Base-by-base conservation (phyloP, 306 rosid genomes). In the Datisca glomerata region DNA sequence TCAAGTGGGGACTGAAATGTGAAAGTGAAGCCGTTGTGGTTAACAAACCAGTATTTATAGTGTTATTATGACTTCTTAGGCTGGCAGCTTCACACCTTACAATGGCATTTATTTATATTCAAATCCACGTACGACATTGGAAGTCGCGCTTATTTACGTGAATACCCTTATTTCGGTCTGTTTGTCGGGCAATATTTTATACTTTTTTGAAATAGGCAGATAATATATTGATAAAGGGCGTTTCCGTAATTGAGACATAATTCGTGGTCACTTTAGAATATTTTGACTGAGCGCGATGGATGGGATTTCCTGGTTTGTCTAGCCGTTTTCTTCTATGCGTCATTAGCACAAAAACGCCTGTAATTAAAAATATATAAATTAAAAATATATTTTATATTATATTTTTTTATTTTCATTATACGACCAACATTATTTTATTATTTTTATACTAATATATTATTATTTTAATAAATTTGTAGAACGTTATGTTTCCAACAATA, bases 151-250 rank as follows among this genome's bases (percentile, higher is more conserved):
- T 8, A 21, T 22, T 63, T 45, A 55, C 68, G 18, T 8, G 18
- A 19, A 32, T 28, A 8, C 57, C 71, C 59, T 53, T 60, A 32
- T 60, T 64, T 70, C 65, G 68, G 76, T 50, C 42, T 21, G 23
- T 48, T 46, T 57, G 57, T 35, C 50, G n/a, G 27, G 23, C 18
- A 21, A 27, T 52, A 15, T 25, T 45, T 34, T 11, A 8, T 12
- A 17, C 25, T 6, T 12, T 6, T 47, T 24, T 23, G 8, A 4
- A 8, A 4, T 25, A 25, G 4, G 31, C 31, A 7, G 40, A 5
- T 8, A 47, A 31, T 47, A 40, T 28, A 18, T 31, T 20, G 5
- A 14, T 12, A 8, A 23, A 16, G 32, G 18, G 14, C 20, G 29
- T 19, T 25, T 15, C 18, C 0, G 33, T 50, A 21, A 43, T 21